A percentile compares a stretch with the other conserved stretches of the same genome.
Conservation (phyloP, 306 rosid genomes). For the Corylus avellana region DNA sequence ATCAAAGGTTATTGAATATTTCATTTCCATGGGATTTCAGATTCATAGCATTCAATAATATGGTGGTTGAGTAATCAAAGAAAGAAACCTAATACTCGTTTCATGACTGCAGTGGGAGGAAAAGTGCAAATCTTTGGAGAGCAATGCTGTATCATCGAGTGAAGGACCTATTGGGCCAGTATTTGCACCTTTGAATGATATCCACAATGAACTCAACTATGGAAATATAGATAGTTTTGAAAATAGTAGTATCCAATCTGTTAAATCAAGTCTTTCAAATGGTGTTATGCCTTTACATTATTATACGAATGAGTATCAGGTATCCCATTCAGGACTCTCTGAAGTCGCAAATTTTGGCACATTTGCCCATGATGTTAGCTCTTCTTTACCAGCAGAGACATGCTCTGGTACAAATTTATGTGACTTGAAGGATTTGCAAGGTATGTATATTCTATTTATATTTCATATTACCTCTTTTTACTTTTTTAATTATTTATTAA, state of each 20-base stretch:
- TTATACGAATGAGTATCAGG: slow-evolving; percentile 91
- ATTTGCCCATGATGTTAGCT: slow-evolving; percentile 24
- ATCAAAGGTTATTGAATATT: background rate
- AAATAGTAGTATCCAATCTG: slow-evolving; percentile 54
- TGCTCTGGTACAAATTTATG: slow-evolving; percentile 35
- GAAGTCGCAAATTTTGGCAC: slow-evolving; percentile 44
- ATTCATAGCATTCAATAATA: background rate
- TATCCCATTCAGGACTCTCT: slow-evolving; percentile 56
- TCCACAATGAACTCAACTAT: slow-evolving; percentile 71
- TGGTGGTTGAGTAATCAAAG: background rate
- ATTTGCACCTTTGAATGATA: slow-evolving; percentile 70
- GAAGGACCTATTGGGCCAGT: slow-evolving; percentile 36
- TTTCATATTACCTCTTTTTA: background rate
- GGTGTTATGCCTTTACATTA: slow-evolving; percentile 88
- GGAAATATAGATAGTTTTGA: slow-evolving; percentile 71
- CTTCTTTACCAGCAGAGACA: slow-evolving; percentile 42
- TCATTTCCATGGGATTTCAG: background rate
- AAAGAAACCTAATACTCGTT: slow-evolving; percentile 13
- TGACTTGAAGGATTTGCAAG: slow-evolving; percentile 40
- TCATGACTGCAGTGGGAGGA: slow-evolving; percentile 79
- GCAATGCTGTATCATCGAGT: slow-evolving; percentile 38
- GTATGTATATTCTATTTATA: slow-evolving; percentile 39
- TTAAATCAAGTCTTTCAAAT: slow-evolving; percentile 62
- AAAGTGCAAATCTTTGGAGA: slow-evolving; percentile 47
- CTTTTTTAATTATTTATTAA: background rate